A percentile compares a stretch with the other conserved stretches of the same genome.
Conservation (phyloP, 2,329 filamentous ascomycete species). For the Mycosphaerelloides madeirae region DNA sequence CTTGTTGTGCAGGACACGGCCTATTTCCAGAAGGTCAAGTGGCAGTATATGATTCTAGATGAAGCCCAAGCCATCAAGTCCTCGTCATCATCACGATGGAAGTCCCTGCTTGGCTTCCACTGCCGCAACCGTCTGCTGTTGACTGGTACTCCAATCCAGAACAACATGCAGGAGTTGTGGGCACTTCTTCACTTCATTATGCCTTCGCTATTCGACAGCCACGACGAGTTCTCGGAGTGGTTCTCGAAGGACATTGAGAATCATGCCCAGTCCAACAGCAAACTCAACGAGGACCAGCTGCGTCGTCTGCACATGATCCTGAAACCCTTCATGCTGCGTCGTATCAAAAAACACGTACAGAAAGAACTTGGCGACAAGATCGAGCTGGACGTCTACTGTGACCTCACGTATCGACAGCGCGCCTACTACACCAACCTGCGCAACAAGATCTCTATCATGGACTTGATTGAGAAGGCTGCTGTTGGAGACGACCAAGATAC, state of each 20-base stretch:
- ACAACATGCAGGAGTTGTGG: slow-evolving; percentile 99
- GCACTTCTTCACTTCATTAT: slow-evolving; percentile 98
- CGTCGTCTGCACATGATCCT: slow-evolving; percentile 97
- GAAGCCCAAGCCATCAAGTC: slow-evolving; percentile 99
- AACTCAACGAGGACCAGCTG: slow-evolving; percentile 96
- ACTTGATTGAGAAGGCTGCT: slow-evolving; percentile 94
- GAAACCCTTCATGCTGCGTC: slow-evolving; percentile 98
- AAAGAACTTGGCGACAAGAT: slow-evolving; percentile 99
- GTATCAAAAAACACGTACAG: slow-evolving; percentile 99
- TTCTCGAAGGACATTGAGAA: slow-evolving; percentile 96
- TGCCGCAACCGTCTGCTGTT: slow-evolving; percentile 90
- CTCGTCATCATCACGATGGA: slow-evolving; percentile 93
- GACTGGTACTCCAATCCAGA: slow-evolving; percentile 96
- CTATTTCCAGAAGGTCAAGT: slow-evolving; percentile 98
- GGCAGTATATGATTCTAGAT: slow-evolving; percentile 99
- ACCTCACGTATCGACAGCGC: slow-evolving; percentile 91
- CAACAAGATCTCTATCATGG: slow-evolving; percentile 98
- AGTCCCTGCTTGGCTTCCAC: slow-evolving; percentile 86
- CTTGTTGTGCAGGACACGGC: slow-evolving; percentile 91
- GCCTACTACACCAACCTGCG: slow-evolving; percentile 88
- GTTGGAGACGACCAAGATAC: slow-evolving; percentile 92
- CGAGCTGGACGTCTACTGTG: slow-evolving; percentile 91
- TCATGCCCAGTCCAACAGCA: slow-evolving; percentile 98
- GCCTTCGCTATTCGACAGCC: slow-evolving; percentile 95
- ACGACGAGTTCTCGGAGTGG: slow-evolving; percentile 91